These are phyloP conservation scores for Ostreobium quekettii DNA, from an alignment of 139 green algal genomes.

Conservation along the genomic window DNA sequence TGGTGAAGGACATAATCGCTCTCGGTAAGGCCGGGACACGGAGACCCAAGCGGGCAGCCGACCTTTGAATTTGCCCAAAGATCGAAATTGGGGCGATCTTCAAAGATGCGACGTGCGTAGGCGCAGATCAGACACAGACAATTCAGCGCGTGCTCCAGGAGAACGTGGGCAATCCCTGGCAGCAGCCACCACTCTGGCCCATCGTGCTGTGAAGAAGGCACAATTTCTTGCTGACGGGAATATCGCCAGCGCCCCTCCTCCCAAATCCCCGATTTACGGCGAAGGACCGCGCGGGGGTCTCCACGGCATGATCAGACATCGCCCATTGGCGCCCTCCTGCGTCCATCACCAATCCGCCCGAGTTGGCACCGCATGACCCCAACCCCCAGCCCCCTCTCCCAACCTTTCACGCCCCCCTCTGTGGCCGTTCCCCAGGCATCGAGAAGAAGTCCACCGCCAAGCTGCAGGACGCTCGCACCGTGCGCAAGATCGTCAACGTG, in stretches of 20 bases:
- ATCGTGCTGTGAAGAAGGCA: too few species aligned
- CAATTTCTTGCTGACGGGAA: too few species aligned
- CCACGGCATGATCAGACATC: too few species aligned
- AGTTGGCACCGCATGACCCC: too few species aligned
- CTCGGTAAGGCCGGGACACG: conserved; percentile 48
- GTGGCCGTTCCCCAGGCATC: conserved; percentile 45
- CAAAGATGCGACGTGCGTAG: neutral
- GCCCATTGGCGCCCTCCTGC: too few species aligned
- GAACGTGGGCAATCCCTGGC: neutral
- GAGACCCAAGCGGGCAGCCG: neutral
- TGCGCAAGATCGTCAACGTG: conserved; percentile 93
- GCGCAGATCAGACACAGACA: neutral
- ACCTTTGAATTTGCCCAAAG: too few species aligned
- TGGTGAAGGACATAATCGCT: conserved; percentile 81
- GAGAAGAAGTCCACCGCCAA: conserved; percentile 95
- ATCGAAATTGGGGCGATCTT: too few species aligned
- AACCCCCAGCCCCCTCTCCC: neutral
- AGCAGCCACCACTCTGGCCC: neutral
- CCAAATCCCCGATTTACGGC: too few species aligned
- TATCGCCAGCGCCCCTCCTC: too few species aligned
- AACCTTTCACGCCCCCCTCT: neutral
- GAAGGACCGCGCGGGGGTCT: too few species aligned
- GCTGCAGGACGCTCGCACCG: conserved; percentile 86
- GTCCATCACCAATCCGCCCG: too few species aligned
- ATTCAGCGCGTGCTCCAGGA: neutral